Evolutionary conservation across 2,329 filamentous ascomycete genomes (phyloP).

Genomic region (Fusarium vanettenii): DNA sequence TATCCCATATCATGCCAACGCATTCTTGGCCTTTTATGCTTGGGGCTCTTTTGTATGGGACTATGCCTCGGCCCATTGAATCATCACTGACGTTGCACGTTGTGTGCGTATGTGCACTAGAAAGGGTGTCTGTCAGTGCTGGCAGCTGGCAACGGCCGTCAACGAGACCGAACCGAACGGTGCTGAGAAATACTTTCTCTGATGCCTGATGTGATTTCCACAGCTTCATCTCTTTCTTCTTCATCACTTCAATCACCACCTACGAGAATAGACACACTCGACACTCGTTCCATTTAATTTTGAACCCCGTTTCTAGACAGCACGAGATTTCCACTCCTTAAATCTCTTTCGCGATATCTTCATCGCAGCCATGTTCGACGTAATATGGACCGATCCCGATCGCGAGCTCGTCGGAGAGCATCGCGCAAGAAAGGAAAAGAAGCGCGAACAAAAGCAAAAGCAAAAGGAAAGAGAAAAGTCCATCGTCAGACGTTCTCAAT

Average conservation of each 20-base stretch:
- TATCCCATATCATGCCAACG: not conserved
- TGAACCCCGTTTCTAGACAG: not conserved
- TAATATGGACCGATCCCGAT: slow-evolving; percentile 68
- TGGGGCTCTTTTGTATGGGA: not conserved
- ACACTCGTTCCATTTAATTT: not conserved
- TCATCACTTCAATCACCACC: not conserved
- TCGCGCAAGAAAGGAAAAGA: slow-evolving; percentile 59
- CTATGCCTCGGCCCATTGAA: not conserved
- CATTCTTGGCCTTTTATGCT: not conserved
- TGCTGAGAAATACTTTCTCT: not conserved
- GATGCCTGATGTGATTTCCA: not conserved
- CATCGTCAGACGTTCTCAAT: slow-evolving; percentile 51
- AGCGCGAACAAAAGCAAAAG: slow-evolving; percentile 47
- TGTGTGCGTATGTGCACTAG: not conserved
- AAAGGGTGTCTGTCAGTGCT: not conserved
- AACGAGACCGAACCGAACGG: not conserved
- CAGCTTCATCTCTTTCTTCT: not conserved
- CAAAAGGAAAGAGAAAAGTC: slow-evolving; percentile 28
- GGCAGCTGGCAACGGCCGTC: not conserved
- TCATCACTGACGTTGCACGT: not conserved
- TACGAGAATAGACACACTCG: not conserved
- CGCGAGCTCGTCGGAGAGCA: slow-evolving; percentile 65
- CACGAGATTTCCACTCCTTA: not conserved
- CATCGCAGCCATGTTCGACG: slow-evolving; percentile 63
- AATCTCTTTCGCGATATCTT: slow-evolving; percentile 3